A percentile compares a stretch with the other conserved stretches of the same genome.
Conservation (phyloP, 2,329 filamentous ascomycete genomes). For the Biscogniauxia mediterranea region DNA sequence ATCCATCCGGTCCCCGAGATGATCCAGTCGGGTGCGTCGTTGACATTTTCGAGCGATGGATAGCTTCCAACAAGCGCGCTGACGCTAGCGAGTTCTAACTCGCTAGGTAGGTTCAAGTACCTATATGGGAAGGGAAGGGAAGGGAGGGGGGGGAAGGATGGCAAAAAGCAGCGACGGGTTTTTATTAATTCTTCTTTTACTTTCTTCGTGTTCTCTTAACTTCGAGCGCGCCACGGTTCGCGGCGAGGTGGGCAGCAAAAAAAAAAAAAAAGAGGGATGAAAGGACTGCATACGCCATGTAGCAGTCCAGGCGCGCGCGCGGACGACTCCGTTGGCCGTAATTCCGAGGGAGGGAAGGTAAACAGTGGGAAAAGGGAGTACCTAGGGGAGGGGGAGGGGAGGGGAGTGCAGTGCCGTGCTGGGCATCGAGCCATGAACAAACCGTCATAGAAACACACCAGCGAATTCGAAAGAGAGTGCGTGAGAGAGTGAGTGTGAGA, state of each 20-base stretch:
- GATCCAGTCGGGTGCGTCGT: constrained; percentile 20
- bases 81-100: constrained; percentile 34
- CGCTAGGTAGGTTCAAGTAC: constrained; percentile 3
- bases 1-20: constrained; percentile 6
- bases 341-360: constrained; percentile 1
- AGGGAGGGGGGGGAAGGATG: not conserved
- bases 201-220: too few species aligned
- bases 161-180: constrained; percentile 36
- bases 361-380: constrained; percentile 1
- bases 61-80: constrained; percentile 38
- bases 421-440: not conserved
- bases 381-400: not conserved
- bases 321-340: constrained; percentile 21
- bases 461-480: constrained; percentile 3
- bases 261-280: constrained; percentile 1
- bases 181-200: not conserved
- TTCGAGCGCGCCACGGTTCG: constrained; percentile 12
- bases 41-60: constrained; percentile 17
- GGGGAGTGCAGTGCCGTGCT: too few species aligned
- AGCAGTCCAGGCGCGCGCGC: constrained; percentile 18
- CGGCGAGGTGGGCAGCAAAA: constrained; percentile 12
- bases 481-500: constrained; percentile 18
- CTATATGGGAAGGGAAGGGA: constrained; percentile 16
- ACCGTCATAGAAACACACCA: not conserved
- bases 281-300: constrained; percentile 18